Conservation (phyloP, 495 filamentous ascomycete genomes). For the Penicillium roqueforti region DNA sequence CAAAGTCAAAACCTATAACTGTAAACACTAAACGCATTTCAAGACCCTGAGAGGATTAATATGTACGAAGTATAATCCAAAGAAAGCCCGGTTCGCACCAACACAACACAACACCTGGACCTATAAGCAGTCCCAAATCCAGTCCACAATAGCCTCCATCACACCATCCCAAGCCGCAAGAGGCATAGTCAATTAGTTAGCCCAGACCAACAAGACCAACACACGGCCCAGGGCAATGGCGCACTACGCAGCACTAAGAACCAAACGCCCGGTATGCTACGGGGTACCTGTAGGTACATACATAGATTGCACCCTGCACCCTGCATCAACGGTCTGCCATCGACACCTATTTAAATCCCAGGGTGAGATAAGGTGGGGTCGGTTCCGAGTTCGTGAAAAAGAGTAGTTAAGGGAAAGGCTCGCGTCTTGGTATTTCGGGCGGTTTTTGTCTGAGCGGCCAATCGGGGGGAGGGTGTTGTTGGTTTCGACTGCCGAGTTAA, state of each 20-base stretch:
- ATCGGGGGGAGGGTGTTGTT: slow-evolving; percentile 4
- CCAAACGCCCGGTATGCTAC: neutral
- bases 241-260: neutral
- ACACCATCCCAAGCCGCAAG: neutral
- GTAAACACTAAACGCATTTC: neutral
- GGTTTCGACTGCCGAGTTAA: slow-evolving; percentile 6
- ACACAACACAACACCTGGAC: too few relatives aligned
- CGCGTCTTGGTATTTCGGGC: slow-evolving; percentile 18
- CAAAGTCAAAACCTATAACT: neutral
- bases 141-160: neutral
- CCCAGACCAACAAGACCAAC: too few relatives aligned
- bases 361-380: neutral
- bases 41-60: neutral
- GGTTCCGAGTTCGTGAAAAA: slow-evolving; percentile 18
- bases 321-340: neutral
- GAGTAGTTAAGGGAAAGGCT: slow-evolving; percentile 24
- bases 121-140: too few relatives aligned
- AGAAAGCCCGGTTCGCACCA: neutral
- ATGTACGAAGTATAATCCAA: neutral
- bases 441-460: slow-evolving; percentile 1
- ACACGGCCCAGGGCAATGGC: neutral
- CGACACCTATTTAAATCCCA: neutral
- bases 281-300: neutral
- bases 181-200: too few relatives aligned
- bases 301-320: too few relatives aligned